Evolutionary conservation across 1,139 yeast species (phyloP).

Genomic region (Geotrichum bryndzae): DNA sequence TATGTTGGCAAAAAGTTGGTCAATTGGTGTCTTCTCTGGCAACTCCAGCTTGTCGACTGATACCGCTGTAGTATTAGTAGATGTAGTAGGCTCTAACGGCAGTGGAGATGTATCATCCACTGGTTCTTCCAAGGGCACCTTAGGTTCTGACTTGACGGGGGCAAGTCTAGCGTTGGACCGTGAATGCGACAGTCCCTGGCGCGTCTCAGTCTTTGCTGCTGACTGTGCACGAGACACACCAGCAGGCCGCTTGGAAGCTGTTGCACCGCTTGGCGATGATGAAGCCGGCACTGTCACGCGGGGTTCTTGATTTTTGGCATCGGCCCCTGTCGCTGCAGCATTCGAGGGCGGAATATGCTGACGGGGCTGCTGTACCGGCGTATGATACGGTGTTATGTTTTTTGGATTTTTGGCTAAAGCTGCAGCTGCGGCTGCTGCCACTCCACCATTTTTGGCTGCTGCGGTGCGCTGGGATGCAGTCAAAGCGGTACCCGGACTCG

Average conservation of each 20-base stretch:
- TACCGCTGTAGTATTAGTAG: not conserved
- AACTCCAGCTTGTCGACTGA: conserved; percentile 37
- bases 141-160: not conserved
- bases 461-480: conserved; percentile 27
- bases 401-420: conserved; percentile 23
- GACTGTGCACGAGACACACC: not conserved
- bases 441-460: conserved; percentile 22
- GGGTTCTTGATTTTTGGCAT: not conserved
- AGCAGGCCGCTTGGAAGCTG: not conserved
- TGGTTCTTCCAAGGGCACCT: not conserved
- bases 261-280: not conserved
- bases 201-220: not conserved
- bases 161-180: not conserved
- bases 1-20: conserved; percentile 60
- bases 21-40: conserved; percentile 53
- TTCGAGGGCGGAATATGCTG: conserved; percentile 18
- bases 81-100: not conserved
- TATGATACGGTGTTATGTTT: conserved; percentile 12
- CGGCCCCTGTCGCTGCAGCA: not conserved
- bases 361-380: conserved; percentile 10
- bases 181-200: not conserved
- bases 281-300: not conserved
- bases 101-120: not conserved
- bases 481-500: conserved; percentile 17
- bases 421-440: conserved; percentile 37